These are phyloP conservation scores for Rhodamnia argentea DNA, from an alignment of 345 rosid genomes.

Conservation along the genomic window DNA sequence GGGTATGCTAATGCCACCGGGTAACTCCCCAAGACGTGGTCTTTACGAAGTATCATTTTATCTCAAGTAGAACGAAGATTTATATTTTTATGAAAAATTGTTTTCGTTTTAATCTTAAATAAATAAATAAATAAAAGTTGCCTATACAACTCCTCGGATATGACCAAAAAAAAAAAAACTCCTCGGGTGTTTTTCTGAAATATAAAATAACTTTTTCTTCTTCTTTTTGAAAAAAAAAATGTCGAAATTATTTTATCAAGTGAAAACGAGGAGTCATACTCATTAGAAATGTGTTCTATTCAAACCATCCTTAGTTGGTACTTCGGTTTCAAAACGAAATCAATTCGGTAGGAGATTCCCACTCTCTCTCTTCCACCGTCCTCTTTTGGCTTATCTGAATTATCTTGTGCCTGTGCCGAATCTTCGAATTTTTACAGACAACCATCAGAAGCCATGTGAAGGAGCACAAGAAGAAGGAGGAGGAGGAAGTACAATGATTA, in stretches of 20 bases:
- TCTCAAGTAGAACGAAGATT: background rate
- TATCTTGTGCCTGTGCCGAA: background rate
- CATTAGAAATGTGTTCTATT: background rate
- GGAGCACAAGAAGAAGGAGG: background rate
- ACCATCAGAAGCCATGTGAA: background rate
- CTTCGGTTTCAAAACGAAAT: background rate
- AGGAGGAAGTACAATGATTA: background rate
- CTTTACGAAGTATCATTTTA: background rate
- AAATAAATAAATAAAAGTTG: background rate
- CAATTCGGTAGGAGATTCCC: too few relatives aligned
- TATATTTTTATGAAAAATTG: background rate
- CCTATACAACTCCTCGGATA: background rate
- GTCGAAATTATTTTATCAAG: background rate
- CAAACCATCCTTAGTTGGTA: background rate
- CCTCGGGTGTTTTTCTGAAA: background rate
- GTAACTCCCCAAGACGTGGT: too few relatives aligned
- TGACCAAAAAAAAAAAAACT: too few relatives aligned
- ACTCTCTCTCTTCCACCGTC: background rate
- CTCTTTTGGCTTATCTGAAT: background rate
- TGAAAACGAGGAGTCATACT: background rate
- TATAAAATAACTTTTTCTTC: background rate
- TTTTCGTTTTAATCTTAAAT: background rate
- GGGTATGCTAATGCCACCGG: too few relatives aligned
- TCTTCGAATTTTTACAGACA: background rate
- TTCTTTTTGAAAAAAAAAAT: background rate